Conservation (phyloP, 768 basidiomycete genomes). For the Cubamyces lactineus region DNA sequence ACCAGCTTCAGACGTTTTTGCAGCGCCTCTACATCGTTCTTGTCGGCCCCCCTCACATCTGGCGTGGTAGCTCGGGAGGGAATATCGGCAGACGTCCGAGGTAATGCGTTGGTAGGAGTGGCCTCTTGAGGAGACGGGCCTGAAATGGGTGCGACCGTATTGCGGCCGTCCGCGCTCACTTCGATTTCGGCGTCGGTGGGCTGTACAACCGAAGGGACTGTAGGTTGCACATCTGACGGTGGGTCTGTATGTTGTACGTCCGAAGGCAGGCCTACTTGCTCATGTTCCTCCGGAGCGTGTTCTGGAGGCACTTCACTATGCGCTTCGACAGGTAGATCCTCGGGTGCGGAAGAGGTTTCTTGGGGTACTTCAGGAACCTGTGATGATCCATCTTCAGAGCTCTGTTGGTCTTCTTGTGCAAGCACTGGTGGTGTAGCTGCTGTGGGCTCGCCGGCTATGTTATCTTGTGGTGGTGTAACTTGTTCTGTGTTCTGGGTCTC, state of each 20-base stretch:
- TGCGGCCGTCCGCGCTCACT: neutral
- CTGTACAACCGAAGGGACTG: neutral
- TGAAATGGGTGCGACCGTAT: neutral
- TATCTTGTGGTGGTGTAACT: too few relatives aligned
- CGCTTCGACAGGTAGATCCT: too few relatives aligned
- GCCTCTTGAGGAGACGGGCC: neutral
- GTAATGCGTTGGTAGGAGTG: neutral
- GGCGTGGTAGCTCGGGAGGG: conserved; percentile 8
- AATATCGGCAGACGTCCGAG: neutral
- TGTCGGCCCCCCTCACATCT: conserved; percentile 8
- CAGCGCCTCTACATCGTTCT: conserved; percentile 54
- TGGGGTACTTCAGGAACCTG: too few relatives aligned
- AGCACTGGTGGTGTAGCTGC: too few relatives aligned
- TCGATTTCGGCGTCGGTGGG: neutral
- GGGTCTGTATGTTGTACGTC: neutral
- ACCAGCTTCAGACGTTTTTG: conserved; percentile 69
- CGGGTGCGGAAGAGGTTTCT: too few relatives aligned
- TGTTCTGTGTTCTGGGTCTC: too few relatives aligned
- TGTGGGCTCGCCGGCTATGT: too few relatives aligned
- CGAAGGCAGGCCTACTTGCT: neutral
- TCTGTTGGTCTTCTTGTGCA: too few relatives aligned
- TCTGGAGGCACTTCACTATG: too few relatives aligned
- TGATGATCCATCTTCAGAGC: too few relatives aligned
- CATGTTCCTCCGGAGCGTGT: too few relatives aligned
- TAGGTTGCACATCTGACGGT: too few relatives aligned